A percentile compares a stretch with the other conserved stretches of the same genome.
phyloP scores from a whole-genome alignment of 257 asterid species.

The Jacaranda copaia region DNA sequence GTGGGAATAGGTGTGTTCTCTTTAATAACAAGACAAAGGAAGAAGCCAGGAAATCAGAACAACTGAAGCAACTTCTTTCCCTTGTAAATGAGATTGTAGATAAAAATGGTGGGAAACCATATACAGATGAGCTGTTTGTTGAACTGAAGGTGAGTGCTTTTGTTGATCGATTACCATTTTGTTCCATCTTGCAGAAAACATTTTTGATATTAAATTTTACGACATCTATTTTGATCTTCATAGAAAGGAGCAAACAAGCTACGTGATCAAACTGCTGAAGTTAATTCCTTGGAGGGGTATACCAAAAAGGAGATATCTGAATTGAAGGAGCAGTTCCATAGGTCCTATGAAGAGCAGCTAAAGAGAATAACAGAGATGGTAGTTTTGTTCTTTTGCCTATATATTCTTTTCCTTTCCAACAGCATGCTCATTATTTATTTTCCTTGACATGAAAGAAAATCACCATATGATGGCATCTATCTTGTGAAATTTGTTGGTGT shows the following conservation, averaged over 20 bases:
- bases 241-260: constrained; percentile 65
- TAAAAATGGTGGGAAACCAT: constrained; percentile 68
- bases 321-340: constrained; percentile 56
- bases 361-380: constrained; percentile 75
- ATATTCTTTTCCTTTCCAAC: background rate
- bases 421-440: background rate
- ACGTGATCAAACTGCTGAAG: constrained; percentile 65
- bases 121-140: constrained; percentile 60
- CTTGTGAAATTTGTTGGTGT: background rate
- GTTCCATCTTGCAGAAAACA: background rate
- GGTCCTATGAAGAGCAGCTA: constrained; percentile 65
- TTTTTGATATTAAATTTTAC: background rate
- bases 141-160: constrained; percentile 60
- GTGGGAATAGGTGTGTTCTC: constrained; percentile 72
- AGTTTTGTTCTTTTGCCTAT: constrained; percentile 9
- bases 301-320: constrained; percentile 61
- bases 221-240: constrained; percentile 16
- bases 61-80: constrained; percentile 54
- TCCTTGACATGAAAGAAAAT: background rate
- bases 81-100: constrained; percentile 61
- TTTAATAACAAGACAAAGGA: constrained; percentile 77
- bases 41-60: constrained; percentile 46
- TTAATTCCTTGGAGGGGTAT: constrained; percentile 57
- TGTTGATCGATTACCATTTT: background rate
- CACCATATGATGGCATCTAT: too few species aligned